Percentiles rank a stretch among this genome's conserved stretches.
phyloP scores from a whole-genome alignment of 176 grass and related monocot genomes.

The Oryza punctata region DNA sequence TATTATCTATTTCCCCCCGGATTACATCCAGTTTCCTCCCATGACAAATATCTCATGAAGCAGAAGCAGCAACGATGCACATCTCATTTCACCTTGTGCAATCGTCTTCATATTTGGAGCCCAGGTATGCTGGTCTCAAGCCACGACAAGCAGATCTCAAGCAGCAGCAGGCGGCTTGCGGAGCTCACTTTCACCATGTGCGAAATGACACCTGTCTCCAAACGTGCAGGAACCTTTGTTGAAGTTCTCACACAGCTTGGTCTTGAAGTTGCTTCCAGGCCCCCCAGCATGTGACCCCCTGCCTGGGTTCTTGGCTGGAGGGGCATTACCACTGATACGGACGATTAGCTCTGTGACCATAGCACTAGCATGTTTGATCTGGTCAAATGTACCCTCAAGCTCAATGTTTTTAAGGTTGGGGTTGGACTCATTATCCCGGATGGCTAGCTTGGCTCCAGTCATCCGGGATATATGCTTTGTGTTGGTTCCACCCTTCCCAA shows the following conservation, averaged over 20 bases:
- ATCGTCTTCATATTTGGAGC: not conserved
- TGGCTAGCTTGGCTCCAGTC: constrained; percentile 84
- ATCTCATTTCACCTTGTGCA: constrained; percentile 1
- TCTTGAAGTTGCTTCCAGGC: constrained; percentile 74
- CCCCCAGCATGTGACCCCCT: constrained; percentile 39
- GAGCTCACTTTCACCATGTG: constrained; percentile 72
- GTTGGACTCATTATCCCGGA: constrained; percentile 82
- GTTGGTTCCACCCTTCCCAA: constrained; percentile 85
- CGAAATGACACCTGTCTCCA: constrained; percentile 89
- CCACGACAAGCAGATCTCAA: constrained; percentile 25
- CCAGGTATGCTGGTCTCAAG: not conserved
- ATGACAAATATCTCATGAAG: constrained; percentile 1
- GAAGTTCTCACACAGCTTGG: constrained; percentile 97
- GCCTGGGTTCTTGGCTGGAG: constrained; percentile 45
- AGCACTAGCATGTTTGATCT: constrained; percentile 86
- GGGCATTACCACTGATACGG: constrained; percentile 54
- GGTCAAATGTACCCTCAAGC: constrained; percentile 91
- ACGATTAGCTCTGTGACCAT: constrained; percentile 92
- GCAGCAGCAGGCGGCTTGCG: constrained; percentile 49
- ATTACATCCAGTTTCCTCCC: constrained; percentile 35
- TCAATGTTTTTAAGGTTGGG: constrained; percentile 84
- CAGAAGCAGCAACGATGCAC: constrained; percentile 1
- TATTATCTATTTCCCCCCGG: not conserved
- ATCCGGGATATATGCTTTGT: constrained; percentile 88
- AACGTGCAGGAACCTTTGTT: constrained; percentile 81